phyloP scores from a whole-genome alignment of 176 grass and related monocot species.

The Oryza nivara region DNA sequence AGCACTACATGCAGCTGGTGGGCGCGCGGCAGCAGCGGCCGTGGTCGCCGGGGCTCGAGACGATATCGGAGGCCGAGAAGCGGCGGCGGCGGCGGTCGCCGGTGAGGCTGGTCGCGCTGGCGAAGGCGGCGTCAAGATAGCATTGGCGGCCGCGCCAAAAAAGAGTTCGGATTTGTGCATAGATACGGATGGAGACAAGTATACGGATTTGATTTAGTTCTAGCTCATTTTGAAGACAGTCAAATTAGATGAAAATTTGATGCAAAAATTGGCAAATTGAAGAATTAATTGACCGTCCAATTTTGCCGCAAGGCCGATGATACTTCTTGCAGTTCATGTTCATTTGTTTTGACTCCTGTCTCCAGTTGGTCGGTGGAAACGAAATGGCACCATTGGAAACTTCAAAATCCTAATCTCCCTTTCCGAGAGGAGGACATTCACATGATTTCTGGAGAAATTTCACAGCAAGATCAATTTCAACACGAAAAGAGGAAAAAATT shows the following conservation, averaged over 20 bases:
- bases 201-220: constrained; percentile 20
- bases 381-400: not conserved
- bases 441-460: not conserved
- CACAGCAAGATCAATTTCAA: not conserved
- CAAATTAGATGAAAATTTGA: not conserved
- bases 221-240: not conserved
- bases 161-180: constrained; percentile 11
- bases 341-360: not conserved
- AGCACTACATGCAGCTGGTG: constrained; percentile 84
- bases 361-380: not conserved
- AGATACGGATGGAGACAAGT: not conserved
- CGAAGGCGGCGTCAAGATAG: constrained; percentile 41
- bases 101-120: constrained; percentile 37
- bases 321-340: not conserved
- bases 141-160: not conserved
- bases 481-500: not conserved
- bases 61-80: constrained; percentile 66
- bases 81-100: constrained; percentile 31
- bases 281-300: not conserved
- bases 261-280: not conserved
- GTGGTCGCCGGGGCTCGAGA: constrained; percentile 86
- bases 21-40: constrained; percentile 53
- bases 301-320: not conserved
- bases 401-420: not conserved
- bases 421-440: no score